Evolutionary conservation across 495 filamentous ascomycete genomes (phyloP), one percentile per base, ranked within the genome.

Genomic region (Barbatosphaeria neglecta): DNA sequence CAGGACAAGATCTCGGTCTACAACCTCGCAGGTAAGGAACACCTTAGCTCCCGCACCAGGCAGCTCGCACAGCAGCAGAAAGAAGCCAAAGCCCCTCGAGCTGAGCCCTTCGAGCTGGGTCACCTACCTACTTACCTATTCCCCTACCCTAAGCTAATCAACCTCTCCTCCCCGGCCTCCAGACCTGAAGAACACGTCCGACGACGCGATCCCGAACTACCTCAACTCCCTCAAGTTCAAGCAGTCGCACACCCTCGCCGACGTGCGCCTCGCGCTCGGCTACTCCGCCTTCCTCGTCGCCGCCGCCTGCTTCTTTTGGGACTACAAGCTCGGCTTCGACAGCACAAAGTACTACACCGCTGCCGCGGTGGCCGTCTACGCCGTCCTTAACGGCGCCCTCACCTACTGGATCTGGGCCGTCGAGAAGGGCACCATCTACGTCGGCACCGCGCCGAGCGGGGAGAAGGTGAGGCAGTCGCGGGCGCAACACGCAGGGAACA

Each of bases 121-220:
- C n/a, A n/a, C n/a, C n/a, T n/a, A n/a, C n/a, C n/a, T n/a, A 22
- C 46, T 16, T 4, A 13, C 38, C 49, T 24, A 13, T 33, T 41
- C 25, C 7, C 18, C 22, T 35, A 37, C 4, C 35, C 20, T 11
- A 15, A 17, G 19, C 33, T 19, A 46, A 41, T 48, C 33, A 49
- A 46, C 42, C 54, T 52, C 50, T 57, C 51, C 41, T 10, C 39
- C 24, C 28, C 41, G 47, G 37, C 33, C 6, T 4, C 1, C 57
- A 95, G 92, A 95, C 61, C 83, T 98, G 47, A 97, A 97, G 67
- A 94, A 93, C 62, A 93, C 89, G 17, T 86, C 83, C 57, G 92
- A 98, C 72, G 92, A 98, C 59, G 86, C 88, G 46, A 79, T 98
- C 41, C 76, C 82, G n/a, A 84, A 88, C 65, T 96, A 96, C 67